These are phyloP conservation scores for Taphrina sp. DNA, from an alignment of 1,139 yeast species.

Conservation along the genomic window DNA sequence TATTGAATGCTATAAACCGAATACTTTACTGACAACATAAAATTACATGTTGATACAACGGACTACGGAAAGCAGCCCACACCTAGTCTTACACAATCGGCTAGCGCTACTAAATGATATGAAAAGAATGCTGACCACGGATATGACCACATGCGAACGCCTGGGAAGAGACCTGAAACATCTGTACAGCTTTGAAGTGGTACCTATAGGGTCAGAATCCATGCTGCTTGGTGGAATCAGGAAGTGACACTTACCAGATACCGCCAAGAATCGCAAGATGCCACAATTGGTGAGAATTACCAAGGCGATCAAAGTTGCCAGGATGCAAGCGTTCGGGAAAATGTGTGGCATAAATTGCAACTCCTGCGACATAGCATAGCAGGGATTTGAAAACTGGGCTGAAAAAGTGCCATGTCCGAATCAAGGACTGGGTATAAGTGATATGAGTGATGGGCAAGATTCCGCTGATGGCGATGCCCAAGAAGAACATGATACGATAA, in stretches of 20 bases:
- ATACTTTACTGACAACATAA: too few relatives aligned
- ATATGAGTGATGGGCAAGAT: slow-evolving; percentile 61
- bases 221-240: too few relatives aligned
- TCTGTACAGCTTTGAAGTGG: slow-evolving; percentile 24
- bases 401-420: slow-evolving; percentile 55
- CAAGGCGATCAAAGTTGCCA: slow-evolving; percentile 57
- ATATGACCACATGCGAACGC: slow-evolving; percentile 18
- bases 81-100: too few relatives aligned
- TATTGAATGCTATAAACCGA: too few relatives aligned
- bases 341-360: slow-evolving; percentile 79
- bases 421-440: slow-evolving; percentile 57
- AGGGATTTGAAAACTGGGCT: slow-evolving; percentile 65
- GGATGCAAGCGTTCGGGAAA: slow-evolving; percentile 80
- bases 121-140: slow-evolving; percentile 1
- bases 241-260: slow-evolving; percentile 62
- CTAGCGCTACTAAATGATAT: background rate
- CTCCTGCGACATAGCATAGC: slow-evolving; percentile 75
- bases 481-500: slow-evolving; percentile 76
- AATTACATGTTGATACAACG: too few relatives aligned
- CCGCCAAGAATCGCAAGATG: slow-evolving; percentile 88
- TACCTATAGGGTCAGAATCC: too few relatives aligned
- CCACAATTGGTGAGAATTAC: slow-evolving; percentile 98
- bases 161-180: slow-evolving; percentile 12
- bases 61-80: too few relatives aligned
- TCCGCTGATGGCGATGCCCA: slow-evolving; percentile 77